A percentile compares a stretch with the other conserved stretches of the same genome.
These are phyloP conservation scores for Penicillium longicatenatum DNA, from an alignment of 495 filamentous ascomycete genomes.

Conservation along the genomic window DNA sequence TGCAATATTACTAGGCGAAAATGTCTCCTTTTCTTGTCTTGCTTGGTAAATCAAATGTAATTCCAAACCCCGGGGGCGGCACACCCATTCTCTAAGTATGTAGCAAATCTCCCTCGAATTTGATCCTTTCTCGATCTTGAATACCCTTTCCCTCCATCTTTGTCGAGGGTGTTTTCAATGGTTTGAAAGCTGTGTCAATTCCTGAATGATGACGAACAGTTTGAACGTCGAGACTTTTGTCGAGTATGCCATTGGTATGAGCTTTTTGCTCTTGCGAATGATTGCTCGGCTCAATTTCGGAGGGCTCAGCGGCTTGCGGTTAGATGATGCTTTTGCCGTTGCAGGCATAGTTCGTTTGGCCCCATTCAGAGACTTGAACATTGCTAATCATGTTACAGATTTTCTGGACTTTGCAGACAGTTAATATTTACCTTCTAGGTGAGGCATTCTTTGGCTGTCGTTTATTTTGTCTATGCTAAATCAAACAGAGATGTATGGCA, in stretches of 20 bases:
- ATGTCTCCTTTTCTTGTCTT: no score
- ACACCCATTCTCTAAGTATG: no score
- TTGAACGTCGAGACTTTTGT: conserved; percentile 19
- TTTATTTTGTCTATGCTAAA: background rate
- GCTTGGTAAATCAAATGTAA: no score
- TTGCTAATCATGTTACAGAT: conserved; percentile 10
- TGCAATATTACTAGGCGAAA: no score
- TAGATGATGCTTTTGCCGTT: conserved; percentile 27
- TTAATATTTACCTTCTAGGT: conserved; percentile 22
- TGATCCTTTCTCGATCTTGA: no score
- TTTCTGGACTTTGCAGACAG: conserved; percentile 24
- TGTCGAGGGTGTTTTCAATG: background rate
- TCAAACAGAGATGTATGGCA: conserved; percentile 16
- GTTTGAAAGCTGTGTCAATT: background rate
- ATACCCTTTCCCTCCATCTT: no score
- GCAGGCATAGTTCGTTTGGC: conserved; percentile 21
- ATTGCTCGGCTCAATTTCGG: conserved; percentile 17
- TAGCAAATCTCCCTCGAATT: no score
- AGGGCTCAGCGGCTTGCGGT: conserved; percentile 19
- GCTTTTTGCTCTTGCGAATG: conserved; percentile 21
- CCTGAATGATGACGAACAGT: conserved; percentile 9
- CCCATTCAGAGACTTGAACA: background rate
- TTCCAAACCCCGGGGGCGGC: no score
- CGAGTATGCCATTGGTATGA: conserved; percentile 29
- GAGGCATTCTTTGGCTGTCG: conserved; percentile 2